phyloP scores from a whole-genome alignment of 2,329 filamentous ascomycete species.

The Ramichloridium luteum region DNA sequence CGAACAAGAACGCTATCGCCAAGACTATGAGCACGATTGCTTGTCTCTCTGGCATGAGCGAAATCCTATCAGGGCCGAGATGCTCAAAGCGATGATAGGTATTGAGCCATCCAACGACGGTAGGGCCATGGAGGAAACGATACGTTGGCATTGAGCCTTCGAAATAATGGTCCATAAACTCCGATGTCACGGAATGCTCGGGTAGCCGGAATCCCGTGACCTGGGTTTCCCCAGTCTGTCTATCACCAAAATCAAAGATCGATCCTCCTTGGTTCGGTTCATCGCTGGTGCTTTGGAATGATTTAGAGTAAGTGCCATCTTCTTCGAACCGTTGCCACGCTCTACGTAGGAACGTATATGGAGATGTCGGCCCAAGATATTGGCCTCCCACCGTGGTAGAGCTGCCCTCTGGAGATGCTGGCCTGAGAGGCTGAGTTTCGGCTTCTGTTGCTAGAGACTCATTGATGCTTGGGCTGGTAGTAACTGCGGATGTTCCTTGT shows the following conservation, averaged over 20 bases:
- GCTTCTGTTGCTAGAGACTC: too few relatives aligned
- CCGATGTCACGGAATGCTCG: slow-evolving; percentile 18
- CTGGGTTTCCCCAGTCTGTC: too few relatives aligned
- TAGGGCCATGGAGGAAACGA: slow-evolving; percentile 34
- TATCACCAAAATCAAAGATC: slow-evolving; percentile 41
- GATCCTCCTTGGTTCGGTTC: slow-evolving; percentile 29
- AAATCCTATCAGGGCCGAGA: slow-evolving; percentile 26
- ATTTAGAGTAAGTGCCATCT: too few relatives aligned
- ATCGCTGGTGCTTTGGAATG: slow-evolving; percentile 7
- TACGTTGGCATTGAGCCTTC: slow-evolving; percentile 33
- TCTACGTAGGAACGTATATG: slow-evolving; percentile 33
- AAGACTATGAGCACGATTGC: slow-evolving; percentile 43
- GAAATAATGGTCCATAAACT: slow-evolving; percentile 30
- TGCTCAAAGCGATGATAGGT: slow-evolving; percentile 35
- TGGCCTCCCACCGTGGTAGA: slow-evolving; percentile 13
- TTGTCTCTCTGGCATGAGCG: slow-evolving; percentile 31
- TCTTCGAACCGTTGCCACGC: slow-evolving; percentile 39
- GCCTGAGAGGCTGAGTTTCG: too few relatives aligned
- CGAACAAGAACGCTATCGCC: slow-evolving; percentile 32
- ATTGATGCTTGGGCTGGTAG: too few relatives aligned
- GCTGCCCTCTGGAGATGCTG: slow-evolving; percentile 10
- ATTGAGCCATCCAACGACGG: slow-evolving; percentile 32
- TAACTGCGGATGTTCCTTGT: too few relatives aligned
- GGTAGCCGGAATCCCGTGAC: slow-evolving; percentile 34
- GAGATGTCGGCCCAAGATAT: slow-evolving; percentile 19